These are phyloP conservation scores for Nicotiana tabacum DNA, from an alignment of 257 asterid species.

Conservation along the genomic window DNA sequence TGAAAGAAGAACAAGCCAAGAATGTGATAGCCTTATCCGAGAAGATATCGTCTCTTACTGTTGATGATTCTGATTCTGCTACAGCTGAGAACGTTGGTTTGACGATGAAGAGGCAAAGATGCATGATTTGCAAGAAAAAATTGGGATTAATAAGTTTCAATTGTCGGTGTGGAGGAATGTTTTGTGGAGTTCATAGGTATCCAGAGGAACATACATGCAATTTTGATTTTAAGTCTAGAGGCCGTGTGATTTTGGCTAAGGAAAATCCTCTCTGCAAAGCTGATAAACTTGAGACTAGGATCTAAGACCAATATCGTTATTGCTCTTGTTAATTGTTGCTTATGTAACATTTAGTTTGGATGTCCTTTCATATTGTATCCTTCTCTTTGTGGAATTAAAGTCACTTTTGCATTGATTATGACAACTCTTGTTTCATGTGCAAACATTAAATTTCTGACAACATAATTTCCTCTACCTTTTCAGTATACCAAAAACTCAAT, in stretches of 20 bases:
- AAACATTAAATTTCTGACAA: too few species aligned
- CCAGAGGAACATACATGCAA: constrained; percentile 34
- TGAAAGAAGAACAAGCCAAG: not conserved
- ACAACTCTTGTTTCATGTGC: too few species aligned
- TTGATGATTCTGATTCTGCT: not conserved
- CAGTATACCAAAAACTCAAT: too few species aligned
- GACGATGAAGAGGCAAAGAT: constrained; percentile 8
- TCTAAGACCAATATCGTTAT: not conserved
- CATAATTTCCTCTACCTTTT: too few species aligned
- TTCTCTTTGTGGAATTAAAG: not conserved
- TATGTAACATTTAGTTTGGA: not conserved
- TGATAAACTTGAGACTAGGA: constrained; percentile 19
- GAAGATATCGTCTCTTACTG: not conserved
- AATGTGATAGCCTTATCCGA: not conserved
- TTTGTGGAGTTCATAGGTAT: constrained; percentile 31
- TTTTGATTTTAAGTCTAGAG: constrained; percentile 24
- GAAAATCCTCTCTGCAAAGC: constrained; percentile 27
- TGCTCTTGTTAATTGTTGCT: not conserved
- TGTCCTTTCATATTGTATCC: not conserved
- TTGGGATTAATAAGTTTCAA: constrained; percentile 21
- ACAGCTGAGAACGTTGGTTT: not conserved
- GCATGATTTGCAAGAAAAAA: constrained; percentile 27
- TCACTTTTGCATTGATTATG: too few species aligned
- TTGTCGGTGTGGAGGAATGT: constrained; percentile 27
- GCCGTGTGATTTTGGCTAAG: constrained; percentile 15